Evolutionary conservation across 2,329 filamentous ascomycete species (phyloP).

Genomic region (Hirsutella minnesotensis): DNA sequence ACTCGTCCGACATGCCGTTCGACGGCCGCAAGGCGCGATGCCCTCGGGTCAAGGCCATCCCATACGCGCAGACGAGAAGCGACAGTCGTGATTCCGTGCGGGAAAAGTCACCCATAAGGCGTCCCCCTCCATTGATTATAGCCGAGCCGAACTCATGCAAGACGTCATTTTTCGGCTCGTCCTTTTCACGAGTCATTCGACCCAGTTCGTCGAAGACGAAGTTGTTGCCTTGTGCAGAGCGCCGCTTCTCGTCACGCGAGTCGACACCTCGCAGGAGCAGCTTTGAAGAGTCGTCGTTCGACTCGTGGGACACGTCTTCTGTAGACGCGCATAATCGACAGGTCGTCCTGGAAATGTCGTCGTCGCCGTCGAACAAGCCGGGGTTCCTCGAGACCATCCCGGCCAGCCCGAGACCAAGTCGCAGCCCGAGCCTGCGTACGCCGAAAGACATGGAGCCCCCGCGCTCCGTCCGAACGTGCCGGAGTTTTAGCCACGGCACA

Average conservation of each 20-base stretch:
- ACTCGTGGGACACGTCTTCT: slow-evolving; percentile 62
- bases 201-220: slow-evolving; percentile 46
- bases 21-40: slow-evolving; percentile 4
- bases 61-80: slow-evolving; percentile 34
- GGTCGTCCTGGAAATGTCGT: slow-evolving; percentile 38
- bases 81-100: slow-evolving; percentile 16
- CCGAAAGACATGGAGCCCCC: slow-evolving; percentile 45
- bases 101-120: slow-evolving; percentile 22
- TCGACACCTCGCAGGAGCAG: slow-evolving; percentile 25
- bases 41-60: slow-evolving; percentile 36
- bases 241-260: slow-evolving; percentile 36
- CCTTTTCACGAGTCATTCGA: slow-evolving; percentile 33
- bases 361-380: slow-evolving; percentile 29
- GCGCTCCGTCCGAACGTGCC: slow-evolving; percentile 29
- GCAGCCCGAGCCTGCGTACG: slow-evolving; percentile 51
- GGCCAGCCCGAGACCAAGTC: slow-evolving; percentile 50
- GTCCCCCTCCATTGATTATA: slow-evolving; percentile 28
- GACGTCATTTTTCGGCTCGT: slow-evolving; percentile 20
- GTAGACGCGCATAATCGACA: slow-evolving; percentile 52
- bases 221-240: slow-evolving; percentile 31
- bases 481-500: slow-evolving; percentile 37
- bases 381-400: slow-evolving; percentile 61
- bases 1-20: slow-evolving; percentile 18
- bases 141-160: slow-evolving; percentile 13
- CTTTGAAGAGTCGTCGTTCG: slow-evolving; percentile 49